Evolutionary conservation across 1,284 basidiomycete species (phyloP).

Genomic region (Heliocybe sulcata): DNA sequence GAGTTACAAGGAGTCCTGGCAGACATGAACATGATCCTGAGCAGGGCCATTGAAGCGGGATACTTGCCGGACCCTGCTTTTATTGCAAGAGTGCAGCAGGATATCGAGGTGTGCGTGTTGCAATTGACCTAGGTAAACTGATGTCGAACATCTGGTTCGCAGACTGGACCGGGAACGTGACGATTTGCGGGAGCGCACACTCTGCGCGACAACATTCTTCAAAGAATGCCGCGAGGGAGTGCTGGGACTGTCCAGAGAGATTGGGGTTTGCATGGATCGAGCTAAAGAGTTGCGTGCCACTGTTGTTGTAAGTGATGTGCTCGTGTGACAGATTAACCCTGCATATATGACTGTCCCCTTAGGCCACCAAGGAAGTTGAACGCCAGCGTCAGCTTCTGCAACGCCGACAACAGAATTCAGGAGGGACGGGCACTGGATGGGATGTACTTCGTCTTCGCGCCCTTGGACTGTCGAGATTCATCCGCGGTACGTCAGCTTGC

Average conservation of each 20-base stretch:
- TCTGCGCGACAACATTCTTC: not conserved
- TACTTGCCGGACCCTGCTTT: slow-evolving; percentile 1
- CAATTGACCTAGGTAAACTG: not conserved
- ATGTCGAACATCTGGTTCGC: not conserved
- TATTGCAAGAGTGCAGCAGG: not conserved
- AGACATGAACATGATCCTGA: slow-evolving; percentile 1
- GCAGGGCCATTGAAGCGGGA: slow-evolving; percentile 1
- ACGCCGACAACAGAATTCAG: too few species aligned
- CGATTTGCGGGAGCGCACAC: not conserved
- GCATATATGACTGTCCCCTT: too few species aligned
- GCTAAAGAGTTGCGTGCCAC: not conserved
- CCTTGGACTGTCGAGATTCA: too few species aligned
- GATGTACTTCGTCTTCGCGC: too few species aligned
- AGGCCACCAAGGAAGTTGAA: too few species aligned
- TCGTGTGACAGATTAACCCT: too few species aligned
- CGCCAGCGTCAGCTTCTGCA: too few species aligned
- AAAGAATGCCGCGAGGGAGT: not conserved
- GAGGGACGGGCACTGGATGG: too few species aligned
- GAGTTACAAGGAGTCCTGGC: slow-evolving; percentile 1
- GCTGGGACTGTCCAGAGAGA: not conserved
- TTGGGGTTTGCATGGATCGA: not conserved
- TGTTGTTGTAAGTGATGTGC: not conserved
- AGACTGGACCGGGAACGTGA: not conserved
- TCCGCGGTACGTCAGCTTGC: too few species aligned
- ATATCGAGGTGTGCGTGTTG: not conserved